Evolutionary conservation across 305 asterid genomes (phyloP).

Genomic region (Fraxinus sp.): DNA sequence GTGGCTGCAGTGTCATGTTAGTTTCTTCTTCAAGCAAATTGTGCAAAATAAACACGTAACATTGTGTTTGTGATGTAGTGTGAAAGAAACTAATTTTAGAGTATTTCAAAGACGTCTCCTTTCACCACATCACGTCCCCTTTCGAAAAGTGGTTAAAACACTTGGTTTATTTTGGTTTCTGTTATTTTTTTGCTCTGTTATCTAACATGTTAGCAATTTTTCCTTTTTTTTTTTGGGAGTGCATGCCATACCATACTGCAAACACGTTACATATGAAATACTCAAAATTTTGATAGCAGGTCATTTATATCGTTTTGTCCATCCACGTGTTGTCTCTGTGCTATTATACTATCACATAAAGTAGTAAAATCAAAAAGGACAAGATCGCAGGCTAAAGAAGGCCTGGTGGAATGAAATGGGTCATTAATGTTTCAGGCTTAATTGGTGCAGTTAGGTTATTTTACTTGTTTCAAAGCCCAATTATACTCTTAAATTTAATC

Average conservation of each 20-base stretch:
- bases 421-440: not conserved
- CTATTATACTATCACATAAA: not conserved
- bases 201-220: not conserved
- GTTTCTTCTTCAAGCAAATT: not conserved
- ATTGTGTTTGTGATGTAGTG: not conserved
- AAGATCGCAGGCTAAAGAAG: not conserved
- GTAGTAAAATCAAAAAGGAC: not conserved
- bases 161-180: not conserved
- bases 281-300: not conserved
- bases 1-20: not conserved
- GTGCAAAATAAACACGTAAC: not conserved
- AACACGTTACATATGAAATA: not conserved
- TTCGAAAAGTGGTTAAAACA: not conserved
- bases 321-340: not conserved
- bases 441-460: not conserved
- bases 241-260: not conserved
- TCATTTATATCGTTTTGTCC: not conserved
- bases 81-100: not conserved
- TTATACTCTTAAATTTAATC: no score
- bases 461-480: not conserved
- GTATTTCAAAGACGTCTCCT: not conserved
- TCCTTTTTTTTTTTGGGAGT: not conserved
- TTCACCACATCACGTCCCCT: not conserved
- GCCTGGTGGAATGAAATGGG: not conserved
- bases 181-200: not conserved